phyloP scores from a whole-genome alignment of 2,329 filamentous ascomycete genomes.

The Lachnellula cervina region DNA sequence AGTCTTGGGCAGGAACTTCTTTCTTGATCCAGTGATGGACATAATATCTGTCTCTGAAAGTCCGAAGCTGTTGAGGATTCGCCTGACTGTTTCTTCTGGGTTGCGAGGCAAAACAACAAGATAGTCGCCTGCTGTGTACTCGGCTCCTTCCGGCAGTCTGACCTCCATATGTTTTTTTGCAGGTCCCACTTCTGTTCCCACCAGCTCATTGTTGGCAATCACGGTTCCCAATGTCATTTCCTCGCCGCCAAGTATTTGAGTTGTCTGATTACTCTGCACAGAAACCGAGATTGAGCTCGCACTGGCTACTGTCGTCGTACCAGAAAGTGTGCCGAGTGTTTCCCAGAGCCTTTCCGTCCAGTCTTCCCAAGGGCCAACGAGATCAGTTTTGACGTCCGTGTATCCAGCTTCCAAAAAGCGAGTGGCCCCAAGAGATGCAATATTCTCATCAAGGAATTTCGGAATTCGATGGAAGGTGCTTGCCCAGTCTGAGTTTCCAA shows the following conservation, averaged over 20 bases:
- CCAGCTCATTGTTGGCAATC: slow-evolving; percentile 45
- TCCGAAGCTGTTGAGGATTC: slow-evolving; percentile 23
- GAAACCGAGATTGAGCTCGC: too few species aligned
- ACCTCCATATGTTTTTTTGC: slow-evolving; percentile 64
- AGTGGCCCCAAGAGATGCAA: slow-evolving; percentile 47
- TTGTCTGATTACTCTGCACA: not conserved
- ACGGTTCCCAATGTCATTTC: slow-evolving; percentile 49
- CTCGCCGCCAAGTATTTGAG: not conserved
- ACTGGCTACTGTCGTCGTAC: not conserved
- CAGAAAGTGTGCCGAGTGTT: slow-evolving; percentile 54
- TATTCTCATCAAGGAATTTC: slow-evolving; percentile 50
- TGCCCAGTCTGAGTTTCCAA: slow-evolving; percentile 54
- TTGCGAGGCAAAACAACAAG: slow-evolving; percentile 52
- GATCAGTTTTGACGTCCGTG: slow-evolving; percentile 58
- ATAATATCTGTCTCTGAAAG: not conserved
- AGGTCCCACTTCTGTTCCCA: slow-evolving; percentile 39
- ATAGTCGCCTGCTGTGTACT: slow-evolving; percentile 71
- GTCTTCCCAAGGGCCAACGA: slow-evolving; percentile 61
- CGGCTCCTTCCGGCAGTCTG: slow-evolving; percentile 58
- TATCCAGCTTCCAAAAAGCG: slow-evolving; percentile 47
- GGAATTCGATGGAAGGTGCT: slow-evolving; percentile 64
- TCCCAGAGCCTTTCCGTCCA: slow-evolving; percentile 58
- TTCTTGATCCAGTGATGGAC: not conserved
- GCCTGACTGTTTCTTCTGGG: not conserved
- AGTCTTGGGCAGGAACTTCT: not conserved